Conservation (phyloP, 306 rosid species). For the Rosa chinensis region DNA sequence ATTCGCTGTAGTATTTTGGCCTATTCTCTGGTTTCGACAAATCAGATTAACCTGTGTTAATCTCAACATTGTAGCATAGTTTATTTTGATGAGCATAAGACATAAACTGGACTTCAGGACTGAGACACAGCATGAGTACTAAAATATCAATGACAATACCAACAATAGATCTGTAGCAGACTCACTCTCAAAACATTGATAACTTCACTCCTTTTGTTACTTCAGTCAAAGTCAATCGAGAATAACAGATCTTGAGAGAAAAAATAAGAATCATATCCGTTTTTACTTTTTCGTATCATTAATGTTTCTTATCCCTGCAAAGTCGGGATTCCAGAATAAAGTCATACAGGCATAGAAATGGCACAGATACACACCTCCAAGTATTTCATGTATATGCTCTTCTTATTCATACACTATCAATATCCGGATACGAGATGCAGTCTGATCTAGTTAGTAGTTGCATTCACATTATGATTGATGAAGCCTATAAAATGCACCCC, state of each 20-base stretch:
- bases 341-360: slow-evolving; percentile 7
- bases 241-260: neutral
- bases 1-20: neutral
- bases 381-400: slow-evolving; percentile 4
- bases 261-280: slow-evolving; percentile 5
- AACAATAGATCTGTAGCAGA: neutral
- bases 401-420: slow-evolving; percentile 2
- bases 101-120: neutral
- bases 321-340: slow-evolving; percentile 21
- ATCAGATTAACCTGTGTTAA: neutral
- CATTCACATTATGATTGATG: neutral
- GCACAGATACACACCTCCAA: neutral
- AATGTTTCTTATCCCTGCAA: neutral
- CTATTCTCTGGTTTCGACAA: neutral
- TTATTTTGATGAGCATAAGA: slow-evolving; percentile 6
- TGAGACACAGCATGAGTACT: neutral
- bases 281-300: neutral
- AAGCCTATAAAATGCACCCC: neutral
- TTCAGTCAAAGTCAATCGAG: neutral
- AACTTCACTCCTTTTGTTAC: neutral
- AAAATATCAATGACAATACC: neutral
- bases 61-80: neutral
- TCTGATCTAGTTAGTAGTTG: slow-evolving; percentile 2
- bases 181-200: neutral
- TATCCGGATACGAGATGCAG: slow-evolving; percentile 16